phyloP scores from a whole-genome alignment of 1,139 yeast genomes.

The Arxiozyma slooffiae region DNA sequence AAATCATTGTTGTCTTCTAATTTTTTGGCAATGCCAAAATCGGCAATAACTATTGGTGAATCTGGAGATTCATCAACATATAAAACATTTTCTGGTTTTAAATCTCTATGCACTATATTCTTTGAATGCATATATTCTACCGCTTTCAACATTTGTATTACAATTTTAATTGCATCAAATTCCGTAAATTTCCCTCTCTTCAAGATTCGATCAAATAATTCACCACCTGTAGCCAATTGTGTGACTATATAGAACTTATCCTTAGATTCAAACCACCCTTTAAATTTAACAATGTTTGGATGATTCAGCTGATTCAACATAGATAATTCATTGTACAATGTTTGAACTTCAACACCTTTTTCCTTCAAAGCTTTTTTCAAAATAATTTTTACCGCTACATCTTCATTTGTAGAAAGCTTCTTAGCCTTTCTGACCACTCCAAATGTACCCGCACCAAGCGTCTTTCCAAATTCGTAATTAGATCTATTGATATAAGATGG shows the following conservation, averaged over 20 bases:
- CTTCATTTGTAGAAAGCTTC: conserved; percentile 47
- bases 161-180: conserved; percentile 63
- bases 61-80: conserved; percentile 41
- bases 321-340: conserved; percentile 64
- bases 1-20: conserved; percentile 49
- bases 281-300: conserved; percentile 73
- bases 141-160: conserved; percentile 65
- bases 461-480: conserved; percentile 61
- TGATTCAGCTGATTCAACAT: conserved; percentile 57
- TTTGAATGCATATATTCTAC: conserved; percentile 59
- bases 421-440: conserved; percentile 80
- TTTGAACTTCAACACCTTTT: conserved; percentile 41
- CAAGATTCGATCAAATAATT: conserved; percentile 74
- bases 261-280: conserved; percentile 82
- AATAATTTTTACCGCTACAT: conserved; percentile 80
- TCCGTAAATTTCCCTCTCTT: conserved; percentile 74
- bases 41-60: conserved; percentile 74
- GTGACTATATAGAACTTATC: conserved; percentile 71
- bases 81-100: conserved; percentile 82
- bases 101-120: conserved; percentile 80
- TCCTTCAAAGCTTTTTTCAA: conserved; percentile 74
- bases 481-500: conserved; percentile 53
- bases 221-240: conserved; percentile 82
- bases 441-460: conserved; percentile 85
- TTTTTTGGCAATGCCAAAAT: conserved; percentile 83